Evolutionary conservation across 2,329 filamentous ascomycete species (phyloP), one percentile per base, ranked within the genome.

Genomic region (Fusarium mangiferae): DNA sequence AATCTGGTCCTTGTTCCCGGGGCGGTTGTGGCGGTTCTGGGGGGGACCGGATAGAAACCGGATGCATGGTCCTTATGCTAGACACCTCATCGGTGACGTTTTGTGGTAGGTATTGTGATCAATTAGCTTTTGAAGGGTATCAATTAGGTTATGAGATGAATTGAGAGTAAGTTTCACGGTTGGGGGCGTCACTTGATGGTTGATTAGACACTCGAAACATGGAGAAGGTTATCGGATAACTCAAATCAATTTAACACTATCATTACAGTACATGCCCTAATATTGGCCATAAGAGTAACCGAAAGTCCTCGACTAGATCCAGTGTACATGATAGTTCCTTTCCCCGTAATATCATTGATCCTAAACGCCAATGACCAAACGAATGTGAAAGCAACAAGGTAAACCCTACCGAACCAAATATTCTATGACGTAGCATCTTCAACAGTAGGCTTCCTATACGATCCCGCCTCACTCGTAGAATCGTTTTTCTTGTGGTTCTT

Each of bases 371-470:
- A 20, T 56, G 35, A 65, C 39, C 62, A 54, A 68, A 68, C 42
- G 44, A 57, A 55, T 51, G 33, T 55, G 14, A 42, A 51, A 22
- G 30, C 56, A 55, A 58, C 52, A 30, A 11, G 9, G 28, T 30
- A 30, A 30, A 22, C 24, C 51, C 60, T 62, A 55, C 39, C 17
- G 14, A 66, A 42, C 58, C 39, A 38, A 52, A 24, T 8, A n/a
- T 35, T 46, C 20, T 42, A 49, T 22, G 49, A 35, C 26, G 24
- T 54, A 48, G 41, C 45, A 64, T 78, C 77, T 57, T 78, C 77
- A 1, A 78, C 77, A 7, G 74, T 73, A 18, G 77, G 75, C 49
- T 77, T 78, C 68, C 66, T 78, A 57, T 78, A 78, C 26, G 62
- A 49, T 14, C 68, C 73, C 18, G 66, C 60, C 14, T 78, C 75